phyloP scores from a whole-genome alignment of 225 moss, liverwort and hornwort species.

The Physcomitrium patens region DNA sequence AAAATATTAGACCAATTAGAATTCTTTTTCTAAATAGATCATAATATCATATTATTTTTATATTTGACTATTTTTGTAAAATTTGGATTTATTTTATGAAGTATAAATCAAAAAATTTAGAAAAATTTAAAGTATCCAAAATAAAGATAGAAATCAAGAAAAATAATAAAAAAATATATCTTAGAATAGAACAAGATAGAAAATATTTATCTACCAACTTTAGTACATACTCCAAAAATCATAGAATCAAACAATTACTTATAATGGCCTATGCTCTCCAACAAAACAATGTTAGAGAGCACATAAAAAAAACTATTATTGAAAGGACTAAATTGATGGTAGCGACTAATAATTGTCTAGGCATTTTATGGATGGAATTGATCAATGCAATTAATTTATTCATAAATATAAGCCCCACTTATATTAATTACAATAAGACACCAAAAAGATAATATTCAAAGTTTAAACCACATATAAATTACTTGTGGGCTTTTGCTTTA shows the following conservation, averaged over 20 bases:
- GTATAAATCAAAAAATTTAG: too few species aligned
- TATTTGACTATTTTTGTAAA: neutral
- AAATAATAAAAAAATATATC: neutral
- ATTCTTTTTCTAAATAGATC: too few species aligned
- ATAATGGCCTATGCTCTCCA: neutral
- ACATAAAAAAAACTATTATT: neutral
- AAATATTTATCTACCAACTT: neutral
- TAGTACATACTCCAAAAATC: neutral
- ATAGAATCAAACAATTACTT: neutral
- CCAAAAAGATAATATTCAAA: too few species aligned
- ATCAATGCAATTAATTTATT: neutral
- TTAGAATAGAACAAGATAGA: neutral
- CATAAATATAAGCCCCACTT: neutral
- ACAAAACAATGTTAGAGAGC: neutral
- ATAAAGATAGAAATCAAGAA: neutral
- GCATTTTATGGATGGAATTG: neutral
- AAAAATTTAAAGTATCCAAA: neutral
- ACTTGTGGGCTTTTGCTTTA: too few species aligned
- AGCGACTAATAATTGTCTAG: neutral
- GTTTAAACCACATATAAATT: neutral
- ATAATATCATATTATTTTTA: neutral
- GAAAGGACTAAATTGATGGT: neutral
- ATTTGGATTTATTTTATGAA: neutral
- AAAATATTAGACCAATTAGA: neutral
- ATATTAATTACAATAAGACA: neutral